Conservation (phyloP, 2,329 filamentous ascomycete species). For the Coniochaeta pulveracea region DNA sequence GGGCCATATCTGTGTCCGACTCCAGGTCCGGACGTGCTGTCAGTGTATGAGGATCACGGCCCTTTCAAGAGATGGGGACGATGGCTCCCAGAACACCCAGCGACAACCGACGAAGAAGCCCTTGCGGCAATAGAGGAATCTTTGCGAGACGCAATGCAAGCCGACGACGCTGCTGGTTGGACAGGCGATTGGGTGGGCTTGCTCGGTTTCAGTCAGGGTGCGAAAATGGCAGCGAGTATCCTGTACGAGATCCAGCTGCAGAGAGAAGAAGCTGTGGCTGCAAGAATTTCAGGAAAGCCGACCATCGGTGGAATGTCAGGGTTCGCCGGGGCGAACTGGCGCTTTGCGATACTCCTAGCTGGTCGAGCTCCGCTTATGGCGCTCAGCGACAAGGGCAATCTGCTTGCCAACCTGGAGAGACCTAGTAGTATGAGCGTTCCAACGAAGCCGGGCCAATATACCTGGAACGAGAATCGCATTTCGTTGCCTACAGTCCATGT, state of each 20-base stretch:
- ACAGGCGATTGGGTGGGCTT: slow-evolving; percentile 48
- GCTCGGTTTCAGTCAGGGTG: slow-evolving; percentile 57
- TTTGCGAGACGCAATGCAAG: slow-evolving; percentile 35
- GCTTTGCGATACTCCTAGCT: slow-evolving; percentile 51
- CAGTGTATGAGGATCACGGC: slow-evolving; percentile 53
- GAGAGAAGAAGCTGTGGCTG: slow-evolving; percentile 40
- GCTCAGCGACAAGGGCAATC: slow-evolving; percentile 27
- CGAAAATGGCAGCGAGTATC: slow-evolving; percentile 49
- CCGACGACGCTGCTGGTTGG: slow-evolving; percentile 35
- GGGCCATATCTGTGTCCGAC: slow-evolving; percentile 49
- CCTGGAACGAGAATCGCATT: slow-evolving; percentile 26
- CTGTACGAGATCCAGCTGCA: too few species aligned
- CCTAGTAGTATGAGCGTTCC: slow-evolving; percentile 14
- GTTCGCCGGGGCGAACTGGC: slow-evolving; percentile 33
- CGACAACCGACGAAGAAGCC: slow-evolving; percentile 4
- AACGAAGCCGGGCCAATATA: slow-evolving; percentile 24
- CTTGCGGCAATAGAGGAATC: slow-evolving; percentile 23
- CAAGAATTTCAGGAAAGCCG: slow-evolving; percentile 40
- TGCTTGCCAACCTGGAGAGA: slow-evolving; percentile 13
- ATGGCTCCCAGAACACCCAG: slow-evolving; percentile 6
- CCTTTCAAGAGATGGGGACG: slow-evolving; percentile 43
- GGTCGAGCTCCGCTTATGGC: slow-evolving; percentile 49
- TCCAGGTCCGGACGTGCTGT: slow-evolving; percentile 49
- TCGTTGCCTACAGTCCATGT: slow-evolving; percentile 54
- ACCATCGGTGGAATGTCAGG: too few species aligned